Base-by-base conservation (phyloP, 139 green algal species). In the Tetradesmus lagerheimii region DNA sequence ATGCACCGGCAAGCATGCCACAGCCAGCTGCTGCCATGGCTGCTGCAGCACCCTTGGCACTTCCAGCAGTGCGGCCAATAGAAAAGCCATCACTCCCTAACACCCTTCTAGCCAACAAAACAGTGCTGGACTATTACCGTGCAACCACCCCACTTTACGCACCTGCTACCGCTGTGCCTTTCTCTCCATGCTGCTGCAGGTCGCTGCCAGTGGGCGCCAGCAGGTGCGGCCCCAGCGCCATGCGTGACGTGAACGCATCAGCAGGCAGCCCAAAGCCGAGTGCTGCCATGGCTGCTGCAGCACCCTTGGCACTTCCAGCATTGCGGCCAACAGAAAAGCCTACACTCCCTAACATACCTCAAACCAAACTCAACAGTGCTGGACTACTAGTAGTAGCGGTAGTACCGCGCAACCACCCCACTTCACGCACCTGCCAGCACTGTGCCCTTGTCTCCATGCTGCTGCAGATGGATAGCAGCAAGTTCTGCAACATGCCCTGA, bases 141-240 rank as follows among this genome's bases (percentile, higher is more conserved):
- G n/a, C n/a, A n/a, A n/a, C n/a, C n/a, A n/a, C n/a, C n/a, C n/a
- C n/a, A n/a, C n/a, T n/a, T n/a, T n/a, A n/a, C n/a, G n/a, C n/a
- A 94, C 93, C 93, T 83, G 93, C 93, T n/a, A 96, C 89, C 43
- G 97, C 95, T 2, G 94, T 97, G 34, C 95, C 94, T 53, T 94
- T 66, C 23, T 88, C 1, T 37, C 92, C 78, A 77, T 97, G 94
- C 41, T 38, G 29, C 0, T 39, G 76, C 87, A 99, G 92, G 86
- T 99, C 96, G 47, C 91, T 95, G 34, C 95, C 97, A 57, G 97
- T 99, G 43, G 97, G 97, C 0, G 96, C 97, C 89, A 99, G 93
- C 66, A 99, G 92, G 91, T 99, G 97, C 2, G 97, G 96, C 0
- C 96, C 97, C 15, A 93, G 53, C 0, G 90, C 14, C 97, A 99